phyloP scores from a whole-genome alignment of 805 yeast genomes.

The Saccharomycopsis olivae region DNA sequence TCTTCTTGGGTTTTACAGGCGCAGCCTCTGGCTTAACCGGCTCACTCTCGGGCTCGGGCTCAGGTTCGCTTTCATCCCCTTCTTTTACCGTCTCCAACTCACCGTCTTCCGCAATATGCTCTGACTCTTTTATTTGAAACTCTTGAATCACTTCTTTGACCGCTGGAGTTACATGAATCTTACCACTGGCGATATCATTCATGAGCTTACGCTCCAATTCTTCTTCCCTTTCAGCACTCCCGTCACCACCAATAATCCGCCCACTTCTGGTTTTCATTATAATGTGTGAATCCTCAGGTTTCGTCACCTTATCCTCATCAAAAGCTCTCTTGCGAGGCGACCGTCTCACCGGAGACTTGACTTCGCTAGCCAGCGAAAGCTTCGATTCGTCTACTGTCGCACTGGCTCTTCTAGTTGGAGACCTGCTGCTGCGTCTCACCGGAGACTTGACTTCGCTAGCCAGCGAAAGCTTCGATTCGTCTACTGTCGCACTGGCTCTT shows the following conservation, averaged over 20 bases:
- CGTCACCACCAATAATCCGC: constrained; percentile 14
- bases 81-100: background rate
- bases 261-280: constrained; percentile 15
- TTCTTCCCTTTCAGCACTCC: constrained; percentile 10
- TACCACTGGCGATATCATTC: constrained; percentile 19
- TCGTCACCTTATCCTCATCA: constrained; percentile 18
- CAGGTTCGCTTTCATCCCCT: background rate
- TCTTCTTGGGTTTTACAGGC: too few species aligned
- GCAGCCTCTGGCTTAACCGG: too few species aligned
- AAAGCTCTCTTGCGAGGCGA: background rate
- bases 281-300: constrained; percentile 8
- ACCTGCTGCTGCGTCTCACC: background rate
- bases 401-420: background rate
- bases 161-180: constrained; percentile 2
- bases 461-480: too few species aligned
- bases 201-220: constrained; percentile 21
- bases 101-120: constrained; percentile 6
- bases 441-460: too few species aligned
- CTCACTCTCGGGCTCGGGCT: too few species aligned
- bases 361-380: too few species aligned
- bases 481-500: background rate
- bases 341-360: too few species aligned
- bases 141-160: constrained; percentile 10
- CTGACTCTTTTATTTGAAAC: too few species aligned
- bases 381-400: background rate